Base-by-base conservation (phyloP, 768 basidiomycete species). In the Kwoniella botswanensis region DNA sequence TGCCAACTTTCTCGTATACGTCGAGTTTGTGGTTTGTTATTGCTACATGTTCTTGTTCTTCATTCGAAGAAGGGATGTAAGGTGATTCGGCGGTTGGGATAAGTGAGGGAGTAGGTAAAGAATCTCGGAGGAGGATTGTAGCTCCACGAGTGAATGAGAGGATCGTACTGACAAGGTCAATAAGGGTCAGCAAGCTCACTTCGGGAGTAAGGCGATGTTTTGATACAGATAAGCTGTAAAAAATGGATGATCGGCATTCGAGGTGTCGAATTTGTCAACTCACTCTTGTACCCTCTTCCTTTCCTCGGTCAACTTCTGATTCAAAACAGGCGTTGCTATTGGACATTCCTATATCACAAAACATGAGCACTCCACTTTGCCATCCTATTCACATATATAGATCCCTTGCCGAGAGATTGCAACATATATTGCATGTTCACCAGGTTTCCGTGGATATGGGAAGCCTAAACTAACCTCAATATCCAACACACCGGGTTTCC, bases 41-140 rank as follows among this genome's bases (percentile, higher is more conserved):
- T 80, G 93, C 95, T 64, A 94, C 80, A 76, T 94, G 92, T 12
- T 74, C 56, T 17, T 81, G 76, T 11, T 65, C 17, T 4, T 54
- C 60, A 4, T 71, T 29, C 0, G 59, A 46, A 4, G 61, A 62
- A 1, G 70, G 55, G 26, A 65, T 44, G 69, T 74, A 79, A 17
- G 76, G 71, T 13, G 15, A 22, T 15, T 44, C 13, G 44, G 70
- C 29, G 17, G 71, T 18, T 6, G 79, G 79, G 15, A 72, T 4
- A n/a, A 73, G 75, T 2, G 52, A 29, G 3, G 78, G 80, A 2
- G 67, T 9, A 1, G 74, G 73, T 3, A 92, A 84, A 0, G 94
- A 95, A 78, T 98, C 95, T 12, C 96, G 91, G 15, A 97, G 88
- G 50, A 98, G 88, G 11, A 99, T 86, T 0, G 95, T 96, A 2